These are phyloP conservation scores for Alloascoidea africana DNA, from an alignment of 805 yeast species.

Conservation along the genomic window DNA sequence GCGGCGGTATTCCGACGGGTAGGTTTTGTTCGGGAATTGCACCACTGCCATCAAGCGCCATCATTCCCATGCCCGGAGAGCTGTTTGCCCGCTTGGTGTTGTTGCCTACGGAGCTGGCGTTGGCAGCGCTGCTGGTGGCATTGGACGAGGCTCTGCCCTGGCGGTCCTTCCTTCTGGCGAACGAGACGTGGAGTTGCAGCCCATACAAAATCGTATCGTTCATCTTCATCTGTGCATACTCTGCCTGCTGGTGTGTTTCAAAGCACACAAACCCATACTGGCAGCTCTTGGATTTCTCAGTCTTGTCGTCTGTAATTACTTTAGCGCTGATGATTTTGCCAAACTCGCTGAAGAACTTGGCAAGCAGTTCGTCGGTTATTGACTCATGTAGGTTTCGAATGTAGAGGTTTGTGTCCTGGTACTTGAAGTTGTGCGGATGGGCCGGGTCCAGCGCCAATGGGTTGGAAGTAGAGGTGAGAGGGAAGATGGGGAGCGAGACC, in stretches of 20 bases:
- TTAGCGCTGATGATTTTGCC: constrained; percentile 32
- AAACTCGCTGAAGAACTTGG: constrained; percentile 20
- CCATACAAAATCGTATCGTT: constrained; percentile 2
- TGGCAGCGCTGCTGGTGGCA: too few species aligned
- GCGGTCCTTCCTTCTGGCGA: constrained; percentile 2
- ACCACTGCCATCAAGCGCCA: too few species aligned
- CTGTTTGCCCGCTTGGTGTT: too few species aligned
- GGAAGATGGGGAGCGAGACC: not conserved
- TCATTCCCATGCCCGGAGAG: too few species aligned
- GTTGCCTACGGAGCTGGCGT: too few species aligned
- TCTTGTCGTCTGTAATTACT: constrained; percentile 22
- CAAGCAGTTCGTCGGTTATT: constrained; percentile 33
- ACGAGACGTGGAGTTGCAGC: not conserved
- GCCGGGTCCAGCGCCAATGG: not conserved
- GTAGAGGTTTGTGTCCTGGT: constrained; percentile 29
- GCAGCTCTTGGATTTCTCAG: constrained; percentile 2
- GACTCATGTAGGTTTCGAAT: constrained; percentile 40
- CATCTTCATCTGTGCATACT: not conserved
- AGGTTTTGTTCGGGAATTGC: too few species aligned
- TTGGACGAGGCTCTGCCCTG: too few species aligned
- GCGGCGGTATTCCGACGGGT: too few species aligned
- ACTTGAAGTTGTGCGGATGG: not conserved
- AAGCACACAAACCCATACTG: constrained; percentile 24
- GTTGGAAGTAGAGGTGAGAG: not conserved
- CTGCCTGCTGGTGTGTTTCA: constrained; percentile 4